Conservation (phyloP, 1,284 basidiomycete genomes). For the Sanghuangporus baumii region DNA sequence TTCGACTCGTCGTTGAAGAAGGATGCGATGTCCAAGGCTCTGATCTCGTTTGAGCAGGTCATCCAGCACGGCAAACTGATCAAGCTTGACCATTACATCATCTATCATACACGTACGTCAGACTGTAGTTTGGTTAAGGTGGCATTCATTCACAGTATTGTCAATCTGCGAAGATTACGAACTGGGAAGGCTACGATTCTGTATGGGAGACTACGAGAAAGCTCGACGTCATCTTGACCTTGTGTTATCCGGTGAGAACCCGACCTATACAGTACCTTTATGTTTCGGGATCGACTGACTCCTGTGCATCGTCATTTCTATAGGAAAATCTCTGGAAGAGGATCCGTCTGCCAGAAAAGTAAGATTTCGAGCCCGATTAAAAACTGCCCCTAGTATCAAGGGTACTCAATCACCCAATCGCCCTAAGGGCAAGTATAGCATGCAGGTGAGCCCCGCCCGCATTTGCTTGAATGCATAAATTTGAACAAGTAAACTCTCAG, state of each 20-base stretch:
- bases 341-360: slow-evolving; percentile 39
- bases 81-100: slow-evolving; percentile 35
- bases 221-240: slow-evolving; percentile 67
- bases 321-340: slow-evolving; percentile 49
- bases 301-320: neutral
- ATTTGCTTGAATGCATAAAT: neutral
- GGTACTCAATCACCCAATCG: neutral
- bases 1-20: neutral
- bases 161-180: slow-evolving; percentile 58
- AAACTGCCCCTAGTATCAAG: neutral
- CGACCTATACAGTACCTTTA: neutral
- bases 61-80: slow-evolving; percentile 39
- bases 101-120: slow-evolving; percentile 31
- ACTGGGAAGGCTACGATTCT: slow-evolving; percentile 64
- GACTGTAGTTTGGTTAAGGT: no score
- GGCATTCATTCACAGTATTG: neutral
- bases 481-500: neutral
- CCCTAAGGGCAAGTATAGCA: slow-evolving; percentile 30
- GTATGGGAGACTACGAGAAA: slow-evolving; percentile 48
- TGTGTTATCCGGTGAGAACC: slow-evolving; percentile 38
- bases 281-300: neutral
- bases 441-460: slow-evolving; percentile 24
- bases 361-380: slow-evolving; percentile 21
- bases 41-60: slow-evolving; percentile 24
- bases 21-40: slow-evolving; percentile 1